Evolutionary conservation across 2,329 filamentous ascomycete genomes (phyloP).

Genomic region (Penicillium sp.): DNA sequence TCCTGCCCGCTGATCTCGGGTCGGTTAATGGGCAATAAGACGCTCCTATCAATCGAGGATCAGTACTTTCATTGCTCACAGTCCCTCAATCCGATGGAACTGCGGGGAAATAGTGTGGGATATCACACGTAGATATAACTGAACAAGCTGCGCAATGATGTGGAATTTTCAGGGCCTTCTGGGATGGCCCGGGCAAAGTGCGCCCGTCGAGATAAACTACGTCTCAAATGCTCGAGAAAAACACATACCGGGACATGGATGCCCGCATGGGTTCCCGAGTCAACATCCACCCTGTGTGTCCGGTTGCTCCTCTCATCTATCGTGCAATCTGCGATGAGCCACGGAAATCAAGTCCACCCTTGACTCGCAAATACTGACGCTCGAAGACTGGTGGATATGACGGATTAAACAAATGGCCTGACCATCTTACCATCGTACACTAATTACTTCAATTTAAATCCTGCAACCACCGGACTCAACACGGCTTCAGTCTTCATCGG

Average conservation of each 20-base stretch:
- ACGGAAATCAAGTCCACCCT: background rate
- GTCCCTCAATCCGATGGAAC: background rate
- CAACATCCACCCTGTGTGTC: conserved; percentile 42
- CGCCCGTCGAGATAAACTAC: background rate
- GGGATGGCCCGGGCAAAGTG: background rate
- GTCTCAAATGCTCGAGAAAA: conserved; percentile 37
- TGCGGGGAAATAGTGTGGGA: background rate
- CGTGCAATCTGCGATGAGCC: conserved; percentile 47
- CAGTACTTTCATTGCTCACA: too few relatives aligned
- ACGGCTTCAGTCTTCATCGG: conserved; percentile 60
- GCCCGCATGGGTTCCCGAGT: conserved; percentile 51
- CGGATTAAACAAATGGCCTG: conserved; percentile 57
- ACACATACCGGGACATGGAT: conserved; percentile 50
- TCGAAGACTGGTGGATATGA: conserved; percentile 41
- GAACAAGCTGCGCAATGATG: background rate
- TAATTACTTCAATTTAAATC: conserved; percentile 58
- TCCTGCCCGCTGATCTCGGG: background rate
- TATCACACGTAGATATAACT: background rate
- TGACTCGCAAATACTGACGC: background rate
- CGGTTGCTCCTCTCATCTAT: conserved; percentile 50
- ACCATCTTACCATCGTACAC: conserved; percentile 60
- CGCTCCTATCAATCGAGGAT: background rate
- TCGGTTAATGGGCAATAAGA: background rate
- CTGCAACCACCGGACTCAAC: conserved; percentile 57
- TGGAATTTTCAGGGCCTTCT: background rate